A percentile compares a stretch with the other conserved stretches of the same genome.
Evolutionary conservation across 805 yeast species (phyloP).

Genomic region (Alloascoidea hylecoeti): DNA sequence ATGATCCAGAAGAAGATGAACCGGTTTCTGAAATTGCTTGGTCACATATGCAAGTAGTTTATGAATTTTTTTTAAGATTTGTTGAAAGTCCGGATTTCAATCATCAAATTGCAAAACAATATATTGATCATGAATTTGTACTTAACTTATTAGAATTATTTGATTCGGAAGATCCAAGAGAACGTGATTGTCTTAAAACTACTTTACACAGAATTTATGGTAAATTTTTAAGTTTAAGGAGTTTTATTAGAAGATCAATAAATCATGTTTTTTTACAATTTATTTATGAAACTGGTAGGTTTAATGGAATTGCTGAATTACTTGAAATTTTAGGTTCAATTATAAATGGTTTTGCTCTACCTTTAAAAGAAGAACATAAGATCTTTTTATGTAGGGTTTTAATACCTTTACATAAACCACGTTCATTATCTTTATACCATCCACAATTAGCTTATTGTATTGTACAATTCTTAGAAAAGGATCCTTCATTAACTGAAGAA

Average conservation of each 20-base stretch:
- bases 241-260: constrained; percentile 83
- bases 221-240: constrained; percentile 76
- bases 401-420: constrained; percentile 85
- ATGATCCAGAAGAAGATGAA: constrained; percentile 97
- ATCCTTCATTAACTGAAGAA: constrained; percentile 83
- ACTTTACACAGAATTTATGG: constrained; percentile 95
- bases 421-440: constrained; percentile 79
- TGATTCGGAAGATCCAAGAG: constrained; percentile 94
- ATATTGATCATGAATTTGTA: constrained; percentile 84
- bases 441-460: constrained; percentile 96
- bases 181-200: constrained; percentile 88
- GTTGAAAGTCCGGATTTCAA: constrained; percentile 92
- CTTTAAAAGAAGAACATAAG: constrained; percentile 94
- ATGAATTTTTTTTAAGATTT: constrained; percentile 86
- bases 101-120: constrained; percentile 85
- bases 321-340: constrained; percentile 92
- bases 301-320: constrained; percentile 91
- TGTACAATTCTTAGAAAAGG: constrained; percentile 92
- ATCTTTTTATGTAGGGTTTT: constrained; percentile 75
- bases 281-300: constrained; percentile 88
- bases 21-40: constrained; percentile 93
- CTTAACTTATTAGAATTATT: constrained; percentile 72
- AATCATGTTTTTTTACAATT: constrained; percentile 88
- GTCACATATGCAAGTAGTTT: constrained; percentile 97
- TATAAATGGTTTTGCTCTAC: constrained; percentile 95